Evolutionary conservation across 2,329 filamentous ascomycete genomes (phyloP).

Genomic region (Drechslerella dactyloides): DNA sequence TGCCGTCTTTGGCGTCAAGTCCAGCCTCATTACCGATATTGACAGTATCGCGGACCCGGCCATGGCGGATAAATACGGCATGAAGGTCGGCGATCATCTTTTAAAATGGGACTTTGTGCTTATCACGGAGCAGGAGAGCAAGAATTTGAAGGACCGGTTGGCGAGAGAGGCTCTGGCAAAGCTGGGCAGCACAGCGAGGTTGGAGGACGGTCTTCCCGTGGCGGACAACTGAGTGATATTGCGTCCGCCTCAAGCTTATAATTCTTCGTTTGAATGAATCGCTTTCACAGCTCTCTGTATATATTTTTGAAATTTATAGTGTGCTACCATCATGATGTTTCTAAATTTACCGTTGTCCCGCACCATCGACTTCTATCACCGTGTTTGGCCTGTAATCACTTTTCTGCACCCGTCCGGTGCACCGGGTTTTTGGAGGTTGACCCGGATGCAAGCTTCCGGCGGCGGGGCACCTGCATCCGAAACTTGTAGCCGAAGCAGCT

Average conservation of each 20-base stretch:
- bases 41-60: slow-evolving; percentile 63
- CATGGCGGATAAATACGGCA: slow-evolving; percentile 68
- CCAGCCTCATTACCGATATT: slow-evolving; percentile 75
- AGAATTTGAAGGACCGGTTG: slow-evolving; percentile 69
- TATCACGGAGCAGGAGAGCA: slow-evolving; percentile 73
- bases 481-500: slow-evolving; percentile 43
- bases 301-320: no score
- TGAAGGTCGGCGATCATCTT: slow-evolving; percentile 69
- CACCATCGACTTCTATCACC: no score
- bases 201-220: slow-evolving; percentile 77
- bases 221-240: slow-evolving; percentile 63
- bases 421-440: neutral
- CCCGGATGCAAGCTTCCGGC: slow-evolving; percentile 15
- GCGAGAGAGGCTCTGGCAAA: slow-evolving; percentile 71
- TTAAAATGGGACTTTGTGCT: slow-evolving; percentile 79
- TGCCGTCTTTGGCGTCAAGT: slow-evolving; percentile 85
- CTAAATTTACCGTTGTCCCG: no score
- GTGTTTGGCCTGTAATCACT: no score
- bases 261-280: neutral
- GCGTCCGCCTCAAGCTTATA: neutral
- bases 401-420: no score
- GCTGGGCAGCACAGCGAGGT: slow-evolving; percentile 72
- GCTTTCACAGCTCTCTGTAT: no score
- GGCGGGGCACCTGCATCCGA: slow-evolving; percentile 40
- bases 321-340: no score